Evolutionary conservation across 2,329 filamentous ascomycete species (phyloP).

Genomic region (Sclerotiophoma versabilis): DNA sequence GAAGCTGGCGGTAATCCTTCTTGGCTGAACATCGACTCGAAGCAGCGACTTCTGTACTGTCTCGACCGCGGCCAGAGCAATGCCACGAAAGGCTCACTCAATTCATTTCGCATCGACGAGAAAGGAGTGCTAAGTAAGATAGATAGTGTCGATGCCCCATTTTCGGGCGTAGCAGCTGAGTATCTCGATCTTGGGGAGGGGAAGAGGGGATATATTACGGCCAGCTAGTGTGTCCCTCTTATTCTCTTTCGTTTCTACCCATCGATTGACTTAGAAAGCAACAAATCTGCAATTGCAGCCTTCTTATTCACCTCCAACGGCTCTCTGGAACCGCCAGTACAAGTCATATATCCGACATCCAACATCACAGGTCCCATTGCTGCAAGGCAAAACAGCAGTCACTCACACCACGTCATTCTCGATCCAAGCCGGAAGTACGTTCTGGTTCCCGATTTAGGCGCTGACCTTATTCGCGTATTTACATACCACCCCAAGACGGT

Average conservation of each 20-base stretch:
- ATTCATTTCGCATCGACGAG: conserved; percentile 14
- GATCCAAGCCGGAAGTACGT: conserved; percentile 68
- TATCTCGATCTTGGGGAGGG: conserved; percentile 6
- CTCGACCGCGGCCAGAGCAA: conserved; percentile 21
- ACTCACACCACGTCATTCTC: conserved; percentile 63
- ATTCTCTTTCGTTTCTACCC: background rate
- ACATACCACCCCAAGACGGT: conserved; percentile 52
- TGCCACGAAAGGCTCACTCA: conserved; percentile 18
- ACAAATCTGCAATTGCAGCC: conserved; percentile 18
- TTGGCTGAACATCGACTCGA: conserved; percentile 18
- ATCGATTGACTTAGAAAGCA: conserved; percentile 5
- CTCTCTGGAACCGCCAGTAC: background rate
- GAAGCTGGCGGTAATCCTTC: conserved; percentile 21
- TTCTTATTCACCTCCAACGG: conserved; percentile 13
- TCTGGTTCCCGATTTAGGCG: conserved; percentile 69
- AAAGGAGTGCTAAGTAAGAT: conserved; percentile 12
- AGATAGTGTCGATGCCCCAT: conserved; percentile 18
- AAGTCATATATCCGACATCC: conserved; percentile 17
- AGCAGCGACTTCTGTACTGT: conserved; percentile 22
- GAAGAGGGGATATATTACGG: conserved; percentile 17
- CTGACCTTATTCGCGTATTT: conserved; percentile 68
- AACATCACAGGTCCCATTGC: conserved; percentile 10
- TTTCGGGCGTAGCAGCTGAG: conserved; percentile 22
- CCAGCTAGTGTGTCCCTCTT: conserved; percentile 14
- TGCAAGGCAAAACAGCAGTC: conserved; percentile 44